phyloP scores from a whole-genome alignment of 2,329 filamentous ascomycete genomes.

The Huntiella bhutanensis region DNA sequence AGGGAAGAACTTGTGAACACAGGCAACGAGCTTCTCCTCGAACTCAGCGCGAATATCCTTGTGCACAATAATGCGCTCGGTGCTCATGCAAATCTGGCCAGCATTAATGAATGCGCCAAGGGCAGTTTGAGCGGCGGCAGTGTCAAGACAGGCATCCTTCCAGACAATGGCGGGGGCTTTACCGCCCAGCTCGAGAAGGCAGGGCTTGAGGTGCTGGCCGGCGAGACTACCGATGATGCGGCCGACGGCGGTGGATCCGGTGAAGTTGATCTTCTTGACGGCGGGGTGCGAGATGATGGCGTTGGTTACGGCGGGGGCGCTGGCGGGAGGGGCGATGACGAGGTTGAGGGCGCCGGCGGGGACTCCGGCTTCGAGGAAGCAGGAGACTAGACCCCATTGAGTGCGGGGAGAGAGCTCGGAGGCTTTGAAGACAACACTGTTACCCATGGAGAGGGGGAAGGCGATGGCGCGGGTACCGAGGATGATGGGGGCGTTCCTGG shows the following conservation, averaged over 20 bases:
- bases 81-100: slow-evolving; percentile 76
- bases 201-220: slow-evolving; percentile 58
- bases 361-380: slow-evolving; percentile 56
- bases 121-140: slow-evolving; percentile 48
- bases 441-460: slow-evolving; percentile 56
- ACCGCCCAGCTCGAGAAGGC: slow-evolving; percentile 65
- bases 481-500: slow-evolving; percentile 38
- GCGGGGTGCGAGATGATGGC: slow-evolving; percentile 46
- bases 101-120: slow-evolving; percentile 53
- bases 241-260: slow-evolving; percentile 56
- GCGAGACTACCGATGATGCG: slow-evolving; percentile 51
- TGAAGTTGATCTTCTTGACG: slow-evolving; percentile 74
- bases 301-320: slow-evolving; percentile 48
- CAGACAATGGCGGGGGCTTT: slow-evolving; percentile 65
- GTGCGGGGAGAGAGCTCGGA: slow-evolving; percentile 48
- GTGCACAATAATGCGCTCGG: slow-evolving; percentile 51
- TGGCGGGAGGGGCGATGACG: slow-evolving; percentile 43
- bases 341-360: slow-evolving; percentile 59
- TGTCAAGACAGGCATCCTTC: slow-evolving; percentile 58
- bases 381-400: slow-evolving; percentile 40
- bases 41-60: slow-evolving; percentile 28
- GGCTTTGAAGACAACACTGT: slow-evolving; percentile 56
- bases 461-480: slow-evolving; percentile 35
- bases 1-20: slow-evolving; percentile 25
- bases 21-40: slow-evolving; percentile 22